Conservation (phyloP, 140 eudicot species). For the Erigeron philadelphicus region DNA sequence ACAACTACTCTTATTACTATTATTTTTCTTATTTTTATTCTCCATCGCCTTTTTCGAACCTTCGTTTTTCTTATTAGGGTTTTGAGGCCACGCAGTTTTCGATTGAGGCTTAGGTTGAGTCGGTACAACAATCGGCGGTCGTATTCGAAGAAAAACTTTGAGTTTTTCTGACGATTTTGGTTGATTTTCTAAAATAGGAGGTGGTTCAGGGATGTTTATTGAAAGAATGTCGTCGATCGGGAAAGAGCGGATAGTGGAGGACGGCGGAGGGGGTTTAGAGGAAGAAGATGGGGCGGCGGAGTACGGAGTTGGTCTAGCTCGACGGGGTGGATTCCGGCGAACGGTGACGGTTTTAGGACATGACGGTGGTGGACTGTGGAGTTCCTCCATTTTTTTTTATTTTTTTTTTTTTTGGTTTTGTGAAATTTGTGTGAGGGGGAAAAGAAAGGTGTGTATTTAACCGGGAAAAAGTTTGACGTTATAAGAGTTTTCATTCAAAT, state of each 20-base stretch:
- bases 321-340: conserved; percentile 75
- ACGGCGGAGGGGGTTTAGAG: conserved; percentile 25
- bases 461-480: conserved; percentile 4
- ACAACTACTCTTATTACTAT: too few relatives aligned
- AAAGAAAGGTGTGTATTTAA: neutral
- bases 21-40: neutral
- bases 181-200: neutral
- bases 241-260: conserved; percentile 46
- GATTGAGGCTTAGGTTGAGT: conserved; percentile 14
- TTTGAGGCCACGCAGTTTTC: conserved; percentile 68
- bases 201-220: conserved; percentile 26
- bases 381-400: conserved; percentile 26
- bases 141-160: conserved; percentile 53
- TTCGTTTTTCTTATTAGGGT: conserved; percentile 28
- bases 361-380: conserved; percentile 41
- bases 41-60: conserved; percentile 9
- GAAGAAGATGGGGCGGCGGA: conserved; percentile 35
- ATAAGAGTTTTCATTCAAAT: too few relatives aligned
- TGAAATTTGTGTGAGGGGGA: neutral
- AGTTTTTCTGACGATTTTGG: conserved; percentile 39
- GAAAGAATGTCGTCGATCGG: conserved; percentile 48
- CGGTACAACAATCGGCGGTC: conserved; percentile 46
- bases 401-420: neutral
- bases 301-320: conserved; percentile 58
- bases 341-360: conserved; percentile 61